Percentiles rank a stretch among this genome's conserved stretches.
Conservation (phyloP, 805 yeast genomes). For the Ogataea siamensis region DNA sequence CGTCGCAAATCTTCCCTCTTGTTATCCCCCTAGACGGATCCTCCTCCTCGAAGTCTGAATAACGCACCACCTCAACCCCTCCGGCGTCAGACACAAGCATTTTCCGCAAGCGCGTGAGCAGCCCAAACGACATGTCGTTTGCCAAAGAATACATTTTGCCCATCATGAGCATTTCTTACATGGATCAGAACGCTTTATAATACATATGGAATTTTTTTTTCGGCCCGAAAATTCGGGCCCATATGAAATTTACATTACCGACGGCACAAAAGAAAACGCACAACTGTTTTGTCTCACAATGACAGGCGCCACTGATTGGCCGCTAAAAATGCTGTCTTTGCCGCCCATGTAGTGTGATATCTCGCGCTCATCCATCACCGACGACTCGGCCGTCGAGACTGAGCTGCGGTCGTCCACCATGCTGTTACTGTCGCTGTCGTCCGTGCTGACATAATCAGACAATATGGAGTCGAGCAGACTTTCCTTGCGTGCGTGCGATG, state of each 20-base stretch:
- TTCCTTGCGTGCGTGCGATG: conserved; percentile 12
- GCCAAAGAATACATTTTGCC: conserved; percentile 12
- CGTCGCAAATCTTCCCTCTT: background rate
- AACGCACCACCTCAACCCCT: conserved; percentile 16
- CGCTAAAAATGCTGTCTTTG: conserved; percentile 22
- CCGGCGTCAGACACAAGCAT: conserved; percentile 12
- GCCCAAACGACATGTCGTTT: conserved; percentile 21
- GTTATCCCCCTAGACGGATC: too few species aligned
- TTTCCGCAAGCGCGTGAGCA: conserved; percentile 17
- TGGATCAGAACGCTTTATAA: background rate
- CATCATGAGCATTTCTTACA: conserved; percentile 1
- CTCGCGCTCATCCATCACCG: conserved; percentile 4
- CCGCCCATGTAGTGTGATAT: conserved; percentile 1
- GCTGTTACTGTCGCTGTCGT: conserved; percentile 12
- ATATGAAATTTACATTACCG: conserved; percentile 4
- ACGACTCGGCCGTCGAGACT: conserved; percentile 17
- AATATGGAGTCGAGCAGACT: conserved; percentile 22
- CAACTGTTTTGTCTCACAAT: conserved; percentile 9
- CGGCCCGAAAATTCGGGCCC: conserved; percentile 1
- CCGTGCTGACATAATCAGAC: conserved; percentile 17
- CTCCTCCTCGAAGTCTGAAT: background rate
- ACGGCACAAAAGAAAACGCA: conserved; percentile 5
- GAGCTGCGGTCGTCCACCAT: conserved; percentile 12
- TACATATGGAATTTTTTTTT: background rate
- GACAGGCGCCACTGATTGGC: conserved; percentile 8